Base-by-base conservation (phyloP, 176 grass and related monocot species). In the Chloris gayana region DNA sequence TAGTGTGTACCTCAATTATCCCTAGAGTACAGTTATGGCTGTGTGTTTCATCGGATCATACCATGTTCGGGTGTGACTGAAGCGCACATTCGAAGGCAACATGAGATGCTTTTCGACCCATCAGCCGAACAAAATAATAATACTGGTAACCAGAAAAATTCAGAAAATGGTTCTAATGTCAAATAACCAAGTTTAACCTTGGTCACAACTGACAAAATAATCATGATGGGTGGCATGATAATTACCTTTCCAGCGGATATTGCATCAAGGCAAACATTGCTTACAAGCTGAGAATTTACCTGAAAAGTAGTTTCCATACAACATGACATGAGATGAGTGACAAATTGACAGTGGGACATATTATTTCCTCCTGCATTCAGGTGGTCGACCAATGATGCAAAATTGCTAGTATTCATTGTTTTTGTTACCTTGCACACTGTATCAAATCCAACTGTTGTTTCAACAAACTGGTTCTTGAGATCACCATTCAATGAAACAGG, bases 51-150 rank as follows among this genome's bases (percentile, higher is more conserved):
- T 75, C 7, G 60, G 81, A 67, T 50, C 49, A 61, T 85, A 94
- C 92, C 92, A 94, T 94, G 61, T 94, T 94, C 70, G 92, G 92
- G 71, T 94, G 92, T 27, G 92, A 87, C 21, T 94, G 92, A 65
- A 94, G 92, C 41, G 92, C 92, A 63, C 92, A 94, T 70, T 94
- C 92, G 0, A 91, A 81, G 33, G 92, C 86, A 19, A 94, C 92
- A 84, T 94, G 92, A 49, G 92, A 94, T 53, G 88, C 88, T 68
- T 85, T 91, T 10, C 88, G 66, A 44, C 92, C 92, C 92, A 94
- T 94, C 66, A 94, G 29, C 47, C 92, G 88, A 67, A 94, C 87
- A 22, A 94, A 94, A 84, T 91, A 94, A 25, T 94, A 94, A 58
- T 94, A 91, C 92, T 91, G 80, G 58, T 44, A 85, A n/a, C n/a